Conservation (phyloP, 2,329 filamentous ascomycete genomes). For the Verticillium isaacii region DNA sequence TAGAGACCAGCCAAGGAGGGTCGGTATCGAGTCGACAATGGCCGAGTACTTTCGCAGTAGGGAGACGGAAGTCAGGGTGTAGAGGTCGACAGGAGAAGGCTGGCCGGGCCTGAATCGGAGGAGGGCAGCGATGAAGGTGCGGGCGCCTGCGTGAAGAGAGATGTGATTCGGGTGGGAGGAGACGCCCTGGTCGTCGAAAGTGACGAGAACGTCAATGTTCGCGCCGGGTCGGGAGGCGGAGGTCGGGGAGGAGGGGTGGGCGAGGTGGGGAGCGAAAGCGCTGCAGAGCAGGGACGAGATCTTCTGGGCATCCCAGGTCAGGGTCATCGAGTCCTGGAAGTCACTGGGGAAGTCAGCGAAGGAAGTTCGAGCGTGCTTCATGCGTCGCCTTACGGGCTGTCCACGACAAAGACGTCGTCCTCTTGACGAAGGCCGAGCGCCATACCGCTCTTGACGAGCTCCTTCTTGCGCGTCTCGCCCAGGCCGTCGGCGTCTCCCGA, state of each 20-base stretch:
- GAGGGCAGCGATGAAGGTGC: conserved; percentile 64
- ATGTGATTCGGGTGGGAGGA: conserved; percentile 92
- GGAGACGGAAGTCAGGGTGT: conserved; percentile 72
- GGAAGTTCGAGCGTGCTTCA: background rate
- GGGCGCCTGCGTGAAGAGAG: conserved; percentile 78
- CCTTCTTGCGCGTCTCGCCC: conserved; percentile 75
- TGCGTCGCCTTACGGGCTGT: conserved; percentile 55
- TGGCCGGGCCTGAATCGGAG: conserved; percentile 60
- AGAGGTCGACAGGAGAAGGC: conserved; percentile 73
- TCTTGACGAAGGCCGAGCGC: conserved; percentile 68
- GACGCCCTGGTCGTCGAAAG: conserved; percentile 80
- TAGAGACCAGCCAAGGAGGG: conserved; percentile 54
- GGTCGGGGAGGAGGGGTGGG: conserved; percentile 24
- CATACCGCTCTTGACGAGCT: conserved; percentile 76
- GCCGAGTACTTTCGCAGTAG: conserved; percentile 76
- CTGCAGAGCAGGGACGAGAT: conserved; percentile 67
- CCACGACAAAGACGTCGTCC: conserved; percentile 81
- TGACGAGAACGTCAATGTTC: conserved; percentile 77
- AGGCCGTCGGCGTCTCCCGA: conserved; percentile 87
- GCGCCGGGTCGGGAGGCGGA: conserved; percentile 33
- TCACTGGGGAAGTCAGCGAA: conserved; percentile 31
- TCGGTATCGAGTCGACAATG: conserved; percentile 70
- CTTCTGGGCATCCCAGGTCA: conserved; percentile 66
- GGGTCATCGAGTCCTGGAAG: conserved; percentile 88
- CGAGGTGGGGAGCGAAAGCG: conserved; percentile 67